Evolutionary conservation across 345 rosid species (phyloP), one percentile per base, ranked within the genome.

Genomic region (Citrus reticulata): DNA sequence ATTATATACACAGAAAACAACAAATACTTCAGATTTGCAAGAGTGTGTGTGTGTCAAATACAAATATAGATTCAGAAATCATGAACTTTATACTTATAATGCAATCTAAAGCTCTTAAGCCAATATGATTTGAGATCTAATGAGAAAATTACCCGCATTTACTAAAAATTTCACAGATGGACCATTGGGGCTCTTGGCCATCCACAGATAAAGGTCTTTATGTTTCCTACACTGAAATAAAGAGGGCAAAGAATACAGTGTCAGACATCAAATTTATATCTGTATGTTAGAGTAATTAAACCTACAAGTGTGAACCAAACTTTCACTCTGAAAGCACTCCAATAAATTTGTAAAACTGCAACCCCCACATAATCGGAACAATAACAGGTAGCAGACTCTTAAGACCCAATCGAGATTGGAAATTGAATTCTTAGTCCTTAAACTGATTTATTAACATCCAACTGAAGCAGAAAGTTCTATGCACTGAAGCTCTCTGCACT

Each of bases 131-230:
- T 17, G 54, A 85, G 70, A 40, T 60, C 27, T 35, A 17, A 74
- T 35, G 49, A 22, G n/a, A 68, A 72, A 69, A 75, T 76, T 93
- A 94, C 99, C 98, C 2, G 99, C 98, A 84, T 94, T 91, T 61
- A 95, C 99, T 84, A 96, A 86, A 82, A 94, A 96, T 84, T 96
- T 96, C 54, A 96, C 97, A 4, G 99, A 94, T 2, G 98, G 99
- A 68, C 98, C 98, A 81, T 80, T 77, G 5, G 94, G 95, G 63
- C 89, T 85, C 86, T 90, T 94, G 72, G 89, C 93, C 94, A 94
- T 96, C 99, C 98, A 96, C 68, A 94, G 46, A 77, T 96, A 96
- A 73, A 94, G 93, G 78, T 96, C 98, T 78, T 91, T 88, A 80
- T 93, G 95, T 87, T 94, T 96, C 86, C 99, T 88, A 86, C 99